phyloP scores from a whole-genome alignment of 2,329 filamentous ascomycete species.

The Penicillium concentricum region DNA sequence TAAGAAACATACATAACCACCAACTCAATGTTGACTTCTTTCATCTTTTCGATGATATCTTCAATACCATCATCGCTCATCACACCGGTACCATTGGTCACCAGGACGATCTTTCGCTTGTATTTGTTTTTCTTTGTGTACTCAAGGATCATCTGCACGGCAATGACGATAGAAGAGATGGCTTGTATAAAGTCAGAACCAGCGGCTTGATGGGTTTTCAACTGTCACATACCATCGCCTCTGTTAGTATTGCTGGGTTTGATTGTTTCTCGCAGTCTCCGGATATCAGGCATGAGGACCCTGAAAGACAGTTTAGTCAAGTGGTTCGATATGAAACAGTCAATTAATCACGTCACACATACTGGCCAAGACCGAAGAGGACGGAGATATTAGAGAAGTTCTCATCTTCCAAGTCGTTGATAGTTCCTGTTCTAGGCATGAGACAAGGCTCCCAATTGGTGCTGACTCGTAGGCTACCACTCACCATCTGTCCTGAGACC shows the following conservation, averaged over 20 bases:
- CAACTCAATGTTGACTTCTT: slow-evolving; percentile 73
- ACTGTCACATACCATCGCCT: slow-evolving; percentile 64
- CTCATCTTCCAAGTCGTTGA: slow-evolving; percentile 64
- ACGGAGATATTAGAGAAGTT: slow-evolving; percentile 81
- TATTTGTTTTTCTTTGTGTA: slow-evolving; percentile 82
- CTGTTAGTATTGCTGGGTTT: slow-evolving; percentile 64
- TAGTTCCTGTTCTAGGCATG: slow-evolving; percentile 51
- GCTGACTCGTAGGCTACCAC: slow-evolving; percentile 9
- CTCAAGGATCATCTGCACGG: slow-evolving; percentile 77
- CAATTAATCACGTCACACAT: slow-evolving; percentile 38
- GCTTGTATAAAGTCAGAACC: slow-evolving; percentile 39
- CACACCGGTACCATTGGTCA: slow-evolving; percentile 75
- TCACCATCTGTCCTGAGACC: slow-evolving; percentile 73
- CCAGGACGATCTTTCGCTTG: slow-evolving; percentile 73
- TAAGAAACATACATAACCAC: slow-evolving; percentile 65
- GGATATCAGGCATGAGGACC: slow-evolving; percentile 67
- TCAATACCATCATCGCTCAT: slow-evolving; percentile 72
- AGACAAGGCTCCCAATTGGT: slow-evolving; percentile 1
- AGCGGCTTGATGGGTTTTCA: neutral
- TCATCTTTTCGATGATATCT: slow-evolving; percentile 71
- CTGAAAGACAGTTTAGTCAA: slow-evolving; percentile 32
- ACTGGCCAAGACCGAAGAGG: slow-evolving; percentile 63
- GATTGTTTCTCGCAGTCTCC: slow-evolving; percentile 62
- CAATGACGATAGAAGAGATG: slow-evolving; percentile 82
- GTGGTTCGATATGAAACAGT: slow-evolving; percentile 31